Evolutionary conservation across 164 flowering plant species (phyloP), one percentile per base, ranked within the genome.

Genomic region (Warburgia ugandensis): DNA sequence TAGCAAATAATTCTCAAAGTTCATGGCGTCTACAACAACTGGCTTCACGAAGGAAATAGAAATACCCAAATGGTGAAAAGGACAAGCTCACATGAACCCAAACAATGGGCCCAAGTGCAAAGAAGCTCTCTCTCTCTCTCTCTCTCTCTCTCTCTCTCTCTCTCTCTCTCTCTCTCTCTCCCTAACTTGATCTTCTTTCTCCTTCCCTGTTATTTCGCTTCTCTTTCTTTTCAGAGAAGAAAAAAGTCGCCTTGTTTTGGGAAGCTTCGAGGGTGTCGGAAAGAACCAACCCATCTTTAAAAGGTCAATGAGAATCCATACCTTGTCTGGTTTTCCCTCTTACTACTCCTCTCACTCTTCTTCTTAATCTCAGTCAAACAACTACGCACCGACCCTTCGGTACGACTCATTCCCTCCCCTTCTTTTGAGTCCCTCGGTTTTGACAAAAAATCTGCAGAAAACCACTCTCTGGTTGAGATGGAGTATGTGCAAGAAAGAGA

Each of bases 41-140:
- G 79, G 72, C 68, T 27, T 48, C 35, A 8, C 36, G 25, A 48
- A 31, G 43, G 25, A 9, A 55, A 46, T 26, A 31, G 28, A 45
- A 30, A 65, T 56, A 42, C 43, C 53, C 69, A 54, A 71, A 54
- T 62, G 74, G 63, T 58, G 81, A 80, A 67, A 75, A 54, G 67
- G 79, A 74, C 81, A 61, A 63, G 68, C 66, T 83, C 86, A 83
- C 86, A 80, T 83, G 86, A 79, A 66, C 69, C 74, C 73, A 76
- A 74, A 77, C 80, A 76, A 66, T 68, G 75, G 58, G 46, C 78
- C 77, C 61, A 35, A 64, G 54, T 51, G 54, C 54, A 53, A 48
- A 52, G 41, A 23, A 21, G n/a, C 59, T 37, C 49, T 16, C 19
- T 10, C 48, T 43, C 48, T 19, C 38, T 26, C 40, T 43, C 33